Conservation (phyloP, 192 early-diverging fungal genomes). For the Phycomyces nitens region DNA sequence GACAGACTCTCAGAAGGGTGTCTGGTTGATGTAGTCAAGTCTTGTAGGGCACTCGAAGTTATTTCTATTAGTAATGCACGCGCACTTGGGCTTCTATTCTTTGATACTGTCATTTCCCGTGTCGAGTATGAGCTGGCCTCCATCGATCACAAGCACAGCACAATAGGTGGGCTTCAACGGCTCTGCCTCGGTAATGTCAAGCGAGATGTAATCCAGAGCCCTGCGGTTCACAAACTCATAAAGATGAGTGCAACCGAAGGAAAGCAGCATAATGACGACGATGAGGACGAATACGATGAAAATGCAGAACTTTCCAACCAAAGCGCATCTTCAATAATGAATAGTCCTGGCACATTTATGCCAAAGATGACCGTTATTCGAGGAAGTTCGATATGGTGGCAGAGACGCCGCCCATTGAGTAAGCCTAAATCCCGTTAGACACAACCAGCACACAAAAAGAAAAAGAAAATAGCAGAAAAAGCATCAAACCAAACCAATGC, state of each 20-base stretch:
- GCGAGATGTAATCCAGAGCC: constrained; percentile 13
- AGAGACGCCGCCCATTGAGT: constrained; percentile 15
- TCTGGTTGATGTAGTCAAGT: constrained; percentile 14
- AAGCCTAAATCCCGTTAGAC: not conserved
- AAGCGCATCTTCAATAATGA: not conserved
- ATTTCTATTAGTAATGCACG: constrained; percentile 29
- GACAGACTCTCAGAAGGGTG: constrained; percentile 20
- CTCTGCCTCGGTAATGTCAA: constrained; percentile 24
- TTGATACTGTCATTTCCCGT: constrained; percentile 16
- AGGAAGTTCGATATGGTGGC: constrained; percentile 35
- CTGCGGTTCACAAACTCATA: constrained; percentile 15
- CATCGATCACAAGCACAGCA: not conserved
- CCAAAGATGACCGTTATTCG: constrained; percentile 31
- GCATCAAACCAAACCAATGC: too few relatives aligned
- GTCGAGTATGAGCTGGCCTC: constrained; percentile 18
- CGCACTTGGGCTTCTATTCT: constrained; percentile 20
- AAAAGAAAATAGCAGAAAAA: too few relatives aligned
- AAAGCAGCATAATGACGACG: constrained; percentile 9
- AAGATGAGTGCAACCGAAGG: constrained; percentile 22
- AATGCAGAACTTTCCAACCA: constrained; percentile 2
- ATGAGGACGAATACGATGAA: constrained; percentile 4
- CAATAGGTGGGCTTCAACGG: constrained; percentile 15
- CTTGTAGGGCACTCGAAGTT: constrained; percentile 10
- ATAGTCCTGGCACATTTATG: constrained; percentile 9
- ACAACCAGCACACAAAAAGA: too few relatives aligned